Conservation (phyloP, 73 alveolate species). For the Tetrahymena thermophila region DNA sequence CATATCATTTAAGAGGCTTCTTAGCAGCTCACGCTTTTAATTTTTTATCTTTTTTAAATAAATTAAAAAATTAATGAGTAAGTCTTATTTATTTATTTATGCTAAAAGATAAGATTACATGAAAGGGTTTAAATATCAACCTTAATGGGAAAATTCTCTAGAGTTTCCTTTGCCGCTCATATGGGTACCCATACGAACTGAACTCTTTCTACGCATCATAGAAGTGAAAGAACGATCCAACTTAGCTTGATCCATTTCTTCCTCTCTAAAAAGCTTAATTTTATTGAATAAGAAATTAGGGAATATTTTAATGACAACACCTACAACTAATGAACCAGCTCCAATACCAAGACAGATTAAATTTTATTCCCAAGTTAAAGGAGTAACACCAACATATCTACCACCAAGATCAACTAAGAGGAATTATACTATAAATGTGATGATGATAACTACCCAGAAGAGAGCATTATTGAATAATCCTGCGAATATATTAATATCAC, state of each 20-base stretch:
- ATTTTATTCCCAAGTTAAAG: constrained; percentile 57
- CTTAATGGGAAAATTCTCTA: neutral
- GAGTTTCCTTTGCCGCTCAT: neutral
- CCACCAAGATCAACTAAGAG: constrained; percentile 78
- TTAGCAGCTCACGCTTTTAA: neutral
- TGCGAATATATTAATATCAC: constrained; percentile 73
- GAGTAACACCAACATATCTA: constrained; percentile 63
- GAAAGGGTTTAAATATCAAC: neutral
- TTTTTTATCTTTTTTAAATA: too few species aligned
- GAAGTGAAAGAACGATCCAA: constrained; percentile 37
- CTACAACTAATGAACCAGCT: constrained; percentile 17
- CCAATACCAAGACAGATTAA: constrained; percentile 62
- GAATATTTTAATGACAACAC: constrained; percentile 24
- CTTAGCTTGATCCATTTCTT: constrained; percentile 29
- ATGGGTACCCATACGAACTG: constrained; percentile 27
- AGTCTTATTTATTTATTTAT: too few species aligned
- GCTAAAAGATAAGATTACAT: neutral
- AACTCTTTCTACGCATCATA: constrained; percentile 30
- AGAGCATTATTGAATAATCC: constrained; percentile 73
- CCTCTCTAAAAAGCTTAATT: constrained; percentile 28
- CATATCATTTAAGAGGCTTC: neutral
- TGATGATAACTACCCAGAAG: constrained; percentile 48
- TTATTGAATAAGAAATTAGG: constrained; percentile 36
- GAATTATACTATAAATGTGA: constrained; percentile 64
- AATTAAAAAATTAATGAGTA: too few species aligned